Evolutionary conservation across 2,329 filamentous ascomycete genomes (phyloP).

Genomic region (Xylaria sp.): DNA sequence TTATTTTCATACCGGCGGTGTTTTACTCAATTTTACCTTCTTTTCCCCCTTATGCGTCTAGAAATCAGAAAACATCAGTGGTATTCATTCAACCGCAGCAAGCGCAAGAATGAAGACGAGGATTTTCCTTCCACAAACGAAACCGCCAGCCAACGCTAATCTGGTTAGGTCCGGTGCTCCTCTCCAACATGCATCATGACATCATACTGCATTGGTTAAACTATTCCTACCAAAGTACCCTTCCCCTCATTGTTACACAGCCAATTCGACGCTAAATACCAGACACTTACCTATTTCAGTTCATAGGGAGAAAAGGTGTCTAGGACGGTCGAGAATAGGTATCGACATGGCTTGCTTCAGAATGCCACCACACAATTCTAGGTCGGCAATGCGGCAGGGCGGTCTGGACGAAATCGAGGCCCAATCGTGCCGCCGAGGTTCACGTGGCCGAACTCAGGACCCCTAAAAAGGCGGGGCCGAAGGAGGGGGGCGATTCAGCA

Average conservation of each 20-base stretch:
- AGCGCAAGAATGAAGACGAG: constrained; percentile 10
- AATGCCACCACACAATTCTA: background rate
- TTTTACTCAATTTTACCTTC: background rate
- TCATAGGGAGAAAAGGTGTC: background rate
- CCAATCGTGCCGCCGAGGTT: background rate
- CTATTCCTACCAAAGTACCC: background rate
- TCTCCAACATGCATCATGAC: constrained; percentile 17
- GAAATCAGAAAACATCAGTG: background rate
- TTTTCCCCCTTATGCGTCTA: background rate
- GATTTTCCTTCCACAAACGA: background rate
- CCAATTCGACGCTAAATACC: too few species aligned
- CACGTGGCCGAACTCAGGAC: constrained; percentile 11
- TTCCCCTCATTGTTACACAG: background rate
- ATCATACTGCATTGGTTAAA: constrained; percentile 23
- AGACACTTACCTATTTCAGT: background rate
- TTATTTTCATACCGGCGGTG: background rate
- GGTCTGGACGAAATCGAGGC: constrained; percentile 7
- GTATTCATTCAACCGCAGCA: constrained; percentile 12
- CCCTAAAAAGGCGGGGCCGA: constrained; percentile 28
- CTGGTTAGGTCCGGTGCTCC: background rate
- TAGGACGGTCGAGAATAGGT: background rate
- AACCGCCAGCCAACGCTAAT: constrained; percentile 11
- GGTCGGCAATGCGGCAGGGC: background rate
- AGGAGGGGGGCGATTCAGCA: constrained; percentile 5
- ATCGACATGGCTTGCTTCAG: background rate